Evolutionary conservation across 2,329 filamentous ascomycete species (phyloP).

Genomic region (Neofusicoccum sp.): DNA sequence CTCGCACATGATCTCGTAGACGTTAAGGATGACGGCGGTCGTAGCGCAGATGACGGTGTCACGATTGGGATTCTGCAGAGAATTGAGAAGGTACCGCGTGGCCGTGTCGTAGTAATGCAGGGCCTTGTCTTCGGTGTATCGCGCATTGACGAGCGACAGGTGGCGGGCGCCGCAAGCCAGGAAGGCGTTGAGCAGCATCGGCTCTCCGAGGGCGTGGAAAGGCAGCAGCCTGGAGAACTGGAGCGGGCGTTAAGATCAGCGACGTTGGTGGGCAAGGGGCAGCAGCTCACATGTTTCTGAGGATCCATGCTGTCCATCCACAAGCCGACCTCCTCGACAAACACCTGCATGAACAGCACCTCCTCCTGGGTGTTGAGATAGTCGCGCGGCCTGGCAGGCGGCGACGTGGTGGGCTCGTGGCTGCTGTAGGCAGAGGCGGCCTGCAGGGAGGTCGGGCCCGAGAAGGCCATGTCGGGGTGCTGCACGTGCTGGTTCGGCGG

Average conservation of each 20-base stretch:
- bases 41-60: conserved; percentile 82
- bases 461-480: conserved; percentile 29
- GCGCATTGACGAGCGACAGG: conserved; percentile 67
- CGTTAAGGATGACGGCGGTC: conserved; percentile 82
- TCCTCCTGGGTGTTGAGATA: conserved; percentile 75
- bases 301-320: conserved; percentile 95
- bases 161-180: conserved; percentile 86
- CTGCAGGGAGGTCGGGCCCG: conserved; percentile 28
- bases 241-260: conserved; percentile 11
- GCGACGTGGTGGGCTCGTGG: conserved; percentile 40
- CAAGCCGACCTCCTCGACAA: conserved; percentile 81
- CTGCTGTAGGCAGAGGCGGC: conserved; percentile 28
- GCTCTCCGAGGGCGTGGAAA: conserved; percentile 75
- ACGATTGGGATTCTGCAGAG: conserved; percentile 78
- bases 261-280: conserved; percentile 22
- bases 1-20: conserved; percentile 91
- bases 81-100: conserved; percentile 72
- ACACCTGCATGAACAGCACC: conserved; percentile 85
- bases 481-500: conserved; percentile 33
- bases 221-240: conserved; percentile 80
- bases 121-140: conserved; percentile 74
- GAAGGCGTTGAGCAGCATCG: conserved; percentile 86
- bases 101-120: conserved; percentile 82
- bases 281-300: conserved; percentile 63
- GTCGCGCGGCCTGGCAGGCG: conserved; percentile 49